phyloP scores from a whole-genome alignment of 129 eudicot genomes.

The Calendula officinalis region DNA sequence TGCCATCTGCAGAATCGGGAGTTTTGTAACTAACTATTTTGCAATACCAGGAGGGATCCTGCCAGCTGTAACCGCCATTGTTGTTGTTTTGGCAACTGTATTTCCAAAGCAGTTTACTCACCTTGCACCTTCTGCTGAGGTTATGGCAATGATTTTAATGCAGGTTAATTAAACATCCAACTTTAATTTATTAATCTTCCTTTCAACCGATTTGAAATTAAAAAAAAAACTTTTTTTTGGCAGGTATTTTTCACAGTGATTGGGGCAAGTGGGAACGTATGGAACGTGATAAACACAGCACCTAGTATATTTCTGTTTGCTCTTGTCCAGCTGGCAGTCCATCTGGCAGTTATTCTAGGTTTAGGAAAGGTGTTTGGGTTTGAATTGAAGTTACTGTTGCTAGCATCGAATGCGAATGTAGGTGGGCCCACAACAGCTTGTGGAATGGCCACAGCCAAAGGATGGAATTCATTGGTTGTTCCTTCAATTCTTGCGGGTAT shows the following conservation, averaged over 20 bases:
- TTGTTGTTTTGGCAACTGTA: constrained; percentile 67
- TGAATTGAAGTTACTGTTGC: constrained; percentile 49
- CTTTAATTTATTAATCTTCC: constrained; percentile 2
- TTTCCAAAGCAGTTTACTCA: constrained; percentile 68
- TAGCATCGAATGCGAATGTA: constrained; percentile 86
- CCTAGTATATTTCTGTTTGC: constrained; percentile 80
- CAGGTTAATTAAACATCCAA: constrained; percentile 59
- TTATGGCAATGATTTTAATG: constrained; percentile 84
- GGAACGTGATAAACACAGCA: constrained; percentile 66
- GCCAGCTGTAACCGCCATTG: constrained; percentile 80
- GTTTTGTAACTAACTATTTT: constrained; percentile 55
- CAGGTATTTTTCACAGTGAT: constrained; percentile 74
- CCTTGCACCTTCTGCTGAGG: constrained; percentile 89
- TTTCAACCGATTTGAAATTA: too few species aligned
- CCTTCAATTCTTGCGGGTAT: constrained; percentile 84
- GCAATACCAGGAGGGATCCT: constrained; percentile 80
- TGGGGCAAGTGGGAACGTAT: constrained; percentile 75
- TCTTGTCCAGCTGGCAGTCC: constrained; percentile 64
- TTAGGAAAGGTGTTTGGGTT: constrained; percentile 62
- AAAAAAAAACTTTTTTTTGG: not conserved
- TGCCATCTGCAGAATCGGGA: constrained; percentile 58
- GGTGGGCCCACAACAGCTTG: constrained; percentile 94
- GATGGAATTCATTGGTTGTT: constrained; percentile 72
- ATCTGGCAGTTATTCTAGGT: constrained; percentile 75
- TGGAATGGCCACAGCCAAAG: constrained; percentile 90